Conservation (phyloP, 208 protist genomes). For the Trypanosoma cruzi region DNA sequence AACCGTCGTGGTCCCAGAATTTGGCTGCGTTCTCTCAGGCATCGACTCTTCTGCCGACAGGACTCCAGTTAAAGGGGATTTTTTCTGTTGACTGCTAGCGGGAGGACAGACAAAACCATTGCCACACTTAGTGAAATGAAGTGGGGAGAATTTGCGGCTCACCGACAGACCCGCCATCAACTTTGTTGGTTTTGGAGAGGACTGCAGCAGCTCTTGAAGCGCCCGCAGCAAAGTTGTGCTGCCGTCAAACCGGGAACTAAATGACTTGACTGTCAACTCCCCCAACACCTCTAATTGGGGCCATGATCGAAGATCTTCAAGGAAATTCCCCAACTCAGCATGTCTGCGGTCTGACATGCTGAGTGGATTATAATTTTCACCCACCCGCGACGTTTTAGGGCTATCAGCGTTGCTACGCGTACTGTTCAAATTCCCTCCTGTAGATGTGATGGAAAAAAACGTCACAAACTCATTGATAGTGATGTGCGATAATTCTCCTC, state of each 20-base stretch:
- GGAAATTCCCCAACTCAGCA: background rate
- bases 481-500: conserved; percentile 31
- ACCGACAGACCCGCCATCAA: background rate
- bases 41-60: background rate
- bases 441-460: conserved; percentile 41
- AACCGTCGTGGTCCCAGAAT: too few relatives aligned
- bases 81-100: background rate
- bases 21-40: background rate
- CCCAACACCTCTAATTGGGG: background rate
- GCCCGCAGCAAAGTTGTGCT: conserved; percentile 12
- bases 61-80: background rate
- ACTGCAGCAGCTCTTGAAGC: conserved; percentile 1
- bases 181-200: background rate
- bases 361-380: background rate
- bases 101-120: background rate
- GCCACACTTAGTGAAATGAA: background rate
- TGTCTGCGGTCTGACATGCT: background rate
- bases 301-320: background rate
- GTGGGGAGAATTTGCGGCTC: background rate
- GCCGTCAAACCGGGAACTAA: background rate
- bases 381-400: background rate
- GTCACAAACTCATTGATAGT: conserved; percentile 46
- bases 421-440: background rate
- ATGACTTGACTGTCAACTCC: conserved; percentile 1
- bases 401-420: background rate